Evolutionary conservation across 257 asterid genomes (phyloP), one percentile per base, ranked within the genome.

Genomic region (Coffea canephora): DNA sequence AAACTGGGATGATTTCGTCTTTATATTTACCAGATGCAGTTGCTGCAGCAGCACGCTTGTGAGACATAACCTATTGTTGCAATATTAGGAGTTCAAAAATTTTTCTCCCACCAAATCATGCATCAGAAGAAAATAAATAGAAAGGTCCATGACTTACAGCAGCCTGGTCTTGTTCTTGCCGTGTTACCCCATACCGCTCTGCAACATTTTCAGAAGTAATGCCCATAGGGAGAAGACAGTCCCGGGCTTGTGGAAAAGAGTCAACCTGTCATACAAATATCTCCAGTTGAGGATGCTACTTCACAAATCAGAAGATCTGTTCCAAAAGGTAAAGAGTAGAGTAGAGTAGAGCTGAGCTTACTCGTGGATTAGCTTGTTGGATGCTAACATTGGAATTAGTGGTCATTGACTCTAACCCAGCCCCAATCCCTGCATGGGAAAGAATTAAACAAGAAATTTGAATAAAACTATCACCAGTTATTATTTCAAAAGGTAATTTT

Each of bases 181-280:
- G 88, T 3, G 97, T 92, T 77, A 94, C 92, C 54, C 98, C 97
- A 84, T 43, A 91, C 73, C 93, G 91, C 84, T 89, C 89, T 16
- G 97, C 97, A 74, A 94, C 97, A 59, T 92, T 94, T 86, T 94
- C 98, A 72, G 98, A 94, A 81, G 98, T 94, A 57, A 86, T 75
- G 27, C 98, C 98, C 97, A 94, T 93, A 5, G 98, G 98, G 75
- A 94, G 92, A 80, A 94, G 94, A 85, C 98, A 94, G 69, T 94
- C 97, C 52, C 88, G 93, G 67, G 96, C 98, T 86, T 90, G 90
- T 41, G 91, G 73, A 59, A 90, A 87, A 71, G 69, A 79, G n/a
- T 94, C 86, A 12, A 80, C 80, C 98, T 94, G 86, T 67, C n/a
- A 84, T 76, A 76, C 34, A 21, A 43, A 78, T 25, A 79, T 68